A percentile compares a stretch with the other conserved stretches of the same genome.
Evolutionary conservation across 164 flowering plant genomes (phyloP).

Genomic region (Macadamia integrifolia): DNA sequence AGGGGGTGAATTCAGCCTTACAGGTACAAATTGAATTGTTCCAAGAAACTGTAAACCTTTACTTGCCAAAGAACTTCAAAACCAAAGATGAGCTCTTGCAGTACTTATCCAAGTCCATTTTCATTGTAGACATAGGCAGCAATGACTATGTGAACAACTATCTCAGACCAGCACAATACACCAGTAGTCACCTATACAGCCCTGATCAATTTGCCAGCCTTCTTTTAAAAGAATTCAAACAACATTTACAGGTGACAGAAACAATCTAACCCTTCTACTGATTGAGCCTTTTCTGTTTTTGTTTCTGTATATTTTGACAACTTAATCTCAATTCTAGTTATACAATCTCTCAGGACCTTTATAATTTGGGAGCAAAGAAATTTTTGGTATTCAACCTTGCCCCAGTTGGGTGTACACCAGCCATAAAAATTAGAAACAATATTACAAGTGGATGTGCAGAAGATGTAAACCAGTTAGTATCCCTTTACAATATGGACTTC

Average conservation of each 20-base stretch:
- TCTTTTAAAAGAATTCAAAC: neutral
- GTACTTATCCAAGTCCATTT: constrained; percentile 15
- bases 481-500: constrained; percentile 30
- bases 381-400: constrained; percentile 24
- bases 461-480: constrained; percentile 22
- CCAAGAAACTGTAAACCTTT: neutral
- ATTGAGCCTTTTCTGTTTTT: no score
- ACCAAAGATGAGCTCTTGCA: neutral
- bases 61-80: constrained; percentile 9
- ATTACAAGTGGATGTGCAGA: constrained; percentile 33
- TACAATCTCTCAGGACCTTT: neutral
- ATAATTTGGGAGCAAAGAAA: constrained; percentile 30
- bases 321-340: no score
- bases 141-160: constrained; percentile 19
- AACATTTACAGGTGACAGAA: no score
- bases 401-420: constrained; percentile 33
- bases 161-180: neutral
- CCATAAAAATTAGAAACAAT: neutral
- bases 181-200: neutral
- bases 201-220: constrained; percentile 4
- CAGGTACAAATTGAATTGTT: constrained; percentile 9
- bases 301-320: no score
- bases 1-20: constrained; percentile 6
- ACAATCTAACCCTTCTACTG: no score
- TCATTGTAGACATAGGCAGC: neutral